Base-by-base conservation (phyloP, 2,329 filamentous ascomycete genomes). In the Fusarium subglutinans region DNA sequence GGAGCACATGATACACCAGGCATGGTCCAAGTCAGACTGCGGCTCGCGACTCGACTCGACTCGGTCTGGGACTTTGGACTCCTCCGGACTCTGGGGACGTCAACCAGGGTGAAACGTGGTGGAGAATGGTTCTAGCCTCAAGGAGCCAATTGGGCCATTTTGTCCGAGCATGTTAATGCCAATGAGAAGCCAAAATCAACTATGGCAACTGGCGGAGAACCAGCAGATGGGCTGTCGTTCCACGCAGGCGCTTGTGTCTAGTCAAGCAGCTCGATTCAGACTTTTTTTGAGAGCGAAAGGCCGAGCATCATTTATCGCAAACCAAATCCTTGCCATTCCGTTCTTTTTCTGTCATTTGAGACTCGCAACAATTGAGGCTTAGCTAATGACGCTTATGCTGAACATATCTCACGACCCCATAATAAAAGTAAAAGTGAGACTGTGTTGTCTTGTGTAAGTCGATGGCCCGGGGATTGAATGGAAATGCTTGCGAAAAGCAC, bases 401-500 rank as follows among this genome's bases (percentile, higher is more conserved):
- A 65, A 50, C 50, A 66, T 64, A 64, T 35, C 63, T 56, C 43
- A 43, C n/a, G 35, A 26, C 47, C 55, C 51, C 51, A 55, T 41
- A 61, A 22, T 38, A 41, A 35, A 53, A 51, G 56, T 24, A 38
- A 38, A 58, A 30, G 33, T 51, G 56, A 59, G 54, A 57, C 54
- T 24, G 40, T 35, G 24, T 35, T 44, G 40, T 65, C 57, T 55
- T 41, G 41, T 22, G 35, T 44, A 55, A 54, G 56, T 56, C 47
- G 22, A 57, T 48, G 35, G 43, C 45, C 53, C 66, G 74, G 74
- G 66, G 61, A 77, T 77, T 77, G 74, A 60, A 69, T 74, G 74
- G 74, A 72, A 77, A 77, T 74, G 64, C 58, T 66, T 59, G 48
- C 35, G 22, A 72, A 28, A 51, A 58, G 51, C 60, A 66, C 50